These are phyloP conservation scores for Suillus weaverae DNA, from an alignment of 768 basidiomycete species.

Conservation along the genomic window DNA sequence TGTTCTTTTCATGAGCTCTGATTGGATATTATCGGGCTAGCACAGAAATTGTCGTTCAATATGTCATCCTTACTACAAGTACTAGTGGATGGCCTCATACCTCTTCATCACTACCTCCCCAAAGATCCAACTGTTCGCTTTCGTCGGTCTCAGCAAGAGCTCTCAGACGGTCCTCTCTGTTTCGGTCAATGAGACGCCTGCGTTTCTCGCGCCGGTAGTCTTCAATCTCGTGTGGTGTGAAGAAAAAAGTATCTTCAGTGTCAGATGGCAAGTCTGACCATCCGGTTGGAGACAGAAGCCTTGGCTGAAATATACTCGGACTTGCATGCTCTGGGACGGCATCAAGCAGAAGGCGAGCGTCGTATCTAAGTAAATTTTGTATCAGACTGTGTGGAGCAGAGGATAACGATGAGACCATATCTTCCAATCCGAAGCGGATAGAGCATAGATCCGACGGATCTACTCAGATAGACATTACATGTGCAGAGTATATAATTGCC, in stretches of 20 bases:
- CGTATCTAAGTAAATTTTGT: slow-evolving; percentile 57
- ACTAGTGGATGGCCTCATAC: slow-evolving; percentile 31
- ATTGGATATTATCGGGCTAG: slow-evolving; percentile 61
- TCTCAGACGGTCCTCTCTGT: slow-evolving; percentile 64
- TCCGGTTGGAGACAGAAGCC: slow-evolving; percentile 51
- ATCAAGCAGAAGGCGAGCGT: slow-evolving; percentile 74
- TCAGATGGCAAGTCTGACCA: slow-evolving; percentile 90
- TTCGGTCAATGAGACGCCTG: slow-evolving; percentile 55
- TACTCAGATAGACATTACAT: slow-evolving; percentile 5
- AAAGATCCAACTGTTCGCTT: slow-evolving; percentile 45
- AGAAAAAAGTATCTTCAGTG: slow-evolving; percentile 81
- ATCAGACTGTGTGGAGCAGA: slow-evolving; percentile 14
- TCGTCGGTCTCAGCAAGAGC: slow-evolving; percentile 46
- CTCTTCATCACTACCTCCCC: slow-evolving; percentile 76
- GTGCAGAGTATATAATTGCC: neutral
- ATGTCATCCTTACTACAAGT: neutral
- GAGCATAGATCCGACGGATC: slow-evolving; percentile 11
- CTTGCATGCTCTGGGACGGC: slow-evolving; percentile 33
- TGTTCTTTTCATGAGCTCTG: slow-evolving; percentile 72
- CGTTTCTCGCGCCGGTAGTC: slow-evolving; percentile 71
- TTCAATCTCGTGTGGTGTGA: slow-evolving; percentile 63
- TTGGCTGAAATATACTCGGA: neutral
- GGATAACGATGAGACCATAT: slow-evolving; percentile 22
- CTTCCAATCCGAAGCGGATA: slow-evolving; percentile 4
- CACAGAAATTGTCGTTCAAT: neutral